Conservation (phyloP, 2,329 filamentous ascomycete genomes). For the Cytospora leucostoma region DNA sequence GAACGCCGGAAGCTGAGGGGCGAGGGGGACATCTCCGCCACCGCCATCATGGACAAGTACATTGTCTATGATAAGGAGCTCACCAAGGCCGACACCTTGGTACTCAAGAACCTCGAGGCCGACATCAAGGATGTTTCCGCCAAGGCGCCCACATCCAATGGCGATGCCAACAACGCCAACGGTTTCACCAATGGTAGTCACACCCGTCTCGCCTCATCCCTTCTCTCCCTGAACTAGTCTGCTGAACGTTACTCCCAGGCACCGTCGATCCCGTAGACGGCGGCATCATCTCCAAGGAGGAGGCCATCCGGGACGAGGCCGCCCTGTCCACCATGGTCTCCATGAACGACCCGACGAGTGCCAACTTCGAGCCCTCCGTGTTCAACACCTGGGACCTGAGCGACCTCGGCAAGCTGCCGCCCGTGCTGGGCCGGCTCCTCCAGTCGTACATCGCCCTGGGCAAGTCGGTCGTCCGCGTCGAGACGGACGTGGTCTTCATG, state of each 20-base stretch:
- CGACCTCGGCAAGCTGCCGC: constrained; percentile 39
- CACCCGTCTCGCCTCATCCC: constrained; percentile 9
- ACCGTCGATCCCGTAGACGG: constrained; percentile 22
- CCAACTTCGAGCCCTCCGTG: constrained; percentile 49
- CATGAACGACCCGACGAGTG: constrained; percentile 44
- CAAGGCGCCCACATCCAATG: constrained; percentile 24
- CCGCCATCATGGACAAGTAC: constrained; percentile 34
- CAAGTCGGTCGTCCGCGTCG: constrained; percentile 58
- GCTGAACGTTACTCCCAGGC: constrained; percentile 16
- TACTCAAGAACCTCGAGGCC: constrained; percentile 43
- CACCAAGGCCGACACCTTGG: constrained; percentile 44
- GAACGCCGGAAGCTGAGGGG: not conserved
- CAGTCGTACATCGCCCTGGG: constrained; percentile 62
- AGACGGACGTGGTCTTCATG: constrained; percentile 76
- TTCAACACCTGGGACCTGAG: constrained; percentile 46
- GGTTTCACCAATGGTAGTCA: constrained; percentile 20
- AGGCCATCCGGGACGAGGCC: constrained; percentile 32
- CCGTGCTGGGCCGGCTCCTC: constrained; percentile 51
- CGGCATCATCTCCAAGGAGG: constrained; percentile 22
- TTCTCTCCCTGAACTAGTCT: not conserved
- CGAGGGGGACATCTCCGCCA: not conserved
- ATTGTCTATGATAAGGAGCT: constrained; percentile 44
- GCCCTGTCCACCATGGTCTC: constrained; percentile 42
- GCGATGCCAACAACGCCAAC: constrained; percentile 7
- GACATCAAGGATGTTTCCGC: constrained; percentile 39